Evolutionary conservation across 1,139 yeast genomes (phyloP).

Genomic region (Suhomyces coccinellae): DNA sequence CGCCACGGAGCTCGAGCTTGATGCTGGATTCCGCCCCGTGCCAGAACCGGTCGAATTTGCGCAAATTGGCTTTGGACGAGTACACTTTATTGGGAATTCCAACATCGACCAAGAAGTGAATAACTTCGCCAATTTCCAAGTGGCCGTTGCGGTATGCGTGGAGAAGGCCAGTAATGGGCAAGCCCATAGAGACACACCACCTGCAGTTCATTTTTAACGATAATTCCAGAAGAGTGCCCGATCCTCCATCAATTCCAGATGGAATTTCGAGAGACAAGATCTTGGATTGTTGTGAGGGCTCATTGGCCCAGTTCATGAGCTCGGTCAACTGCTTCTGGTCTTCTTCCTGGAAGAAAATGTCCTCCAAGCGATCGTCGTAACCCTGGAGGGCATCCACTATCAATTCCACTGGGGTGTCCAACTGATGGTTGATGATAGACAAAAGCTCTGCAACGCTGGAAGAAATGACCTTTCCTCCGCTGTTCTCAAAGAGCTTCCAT

Average conservation of each 20-base stretch:
- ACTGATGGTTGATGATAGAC: conserved; percentile 38
- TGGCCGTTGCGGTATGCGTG: conserved; percentile 57
- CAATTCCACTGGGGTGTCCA: conserved; percentile 76
- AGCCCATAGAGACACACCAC: conserved; percentile 69
- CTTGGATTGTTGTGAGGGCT: conserved; percentile 45
- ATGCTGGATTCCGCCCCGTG: conserved; percentile 37
- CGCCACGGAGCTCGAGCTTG: conserved; percentile 24
- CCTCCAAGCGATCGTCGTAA: conserved; percentile 66
- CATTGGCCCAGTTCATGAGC: conserved; percentile 71
- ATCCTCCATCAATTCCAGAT: conserved; percentile 82
- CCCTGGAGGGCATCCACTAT: conserved; percentile 84
- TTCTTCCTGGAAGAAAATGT: conserved; percentile 38
- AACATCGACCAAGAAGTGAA: conserved; percentile 68
- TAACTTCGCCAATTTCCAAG: conserved; percentile 37
- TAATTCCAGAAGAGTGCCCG: conserved; percentile 54
- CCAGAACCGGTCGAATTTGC: conserved; percentile 50
- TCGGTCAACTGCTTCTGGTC: conserved; percentile 44
- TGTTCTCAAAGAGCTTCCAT: conserved; percentile 51
- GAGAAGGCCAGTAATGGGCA: conserved; percentile 68
- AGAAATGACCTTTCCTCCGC: conserved; percentile 44
- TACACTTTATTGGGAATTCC: conserved; percentile 64
- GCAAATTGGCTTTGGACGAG: conserved; percentile 38
- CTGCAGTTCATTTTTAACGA: conserved; percentile 36
- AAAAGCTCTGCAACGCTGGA: conserved; percentile 35
- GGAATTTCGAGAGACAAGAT: conserved; percentile 78